Conservation (phyloP, 2,329 filamentous ascomycete genomes). For the Colletotrichum cuscutae region DNA sequence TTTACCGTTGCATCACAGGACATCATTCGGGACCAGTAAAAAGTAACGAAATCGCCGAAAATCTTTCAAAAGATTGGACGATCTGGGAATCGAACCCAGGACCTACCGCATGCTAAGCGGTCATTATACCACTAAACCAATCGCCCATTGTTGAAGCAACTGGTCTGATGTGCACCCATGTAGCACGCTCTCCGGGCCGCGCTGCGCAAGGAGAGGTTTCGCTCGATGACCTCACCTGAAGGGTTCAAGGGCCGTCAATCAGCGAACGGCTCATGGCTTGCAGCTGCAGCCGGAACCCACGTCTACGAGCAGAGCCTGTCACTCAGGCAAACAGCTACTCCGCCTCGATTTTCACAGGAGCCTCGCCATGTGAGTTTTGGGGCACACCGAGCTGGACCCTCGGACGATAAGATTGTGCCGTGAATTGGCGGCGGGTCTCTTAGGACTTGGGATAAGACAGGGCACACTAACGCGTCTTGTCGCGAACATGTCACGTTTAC, state of each 20-base stretch:
- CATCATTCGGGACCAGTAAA: not conserved
- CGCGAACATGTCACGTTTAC: not conserved
- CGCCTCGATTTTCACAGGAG: not conserved
- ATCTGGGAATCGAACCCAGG: conserved; percentile 34
- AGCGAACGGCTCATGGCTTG: too few relatives aligned
- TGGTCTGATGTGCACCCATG: rapidly evolving
- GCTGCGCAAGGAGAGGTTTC: too few relatives aligned
- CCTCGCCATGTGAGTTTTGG: too few relatives aligned
- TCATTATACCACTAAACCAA: conserved; percentile 36
- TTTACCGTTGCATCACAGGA: too few relatives aligned
- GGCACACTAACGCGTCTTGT: conserved; percentile 22
- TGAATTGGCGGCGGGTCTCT: not conserved
- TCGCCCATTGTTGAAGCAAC: not conserved
- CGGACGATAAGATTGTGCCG: too few relatives aligned
- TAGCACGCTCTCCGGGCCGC: rapidly evolving
- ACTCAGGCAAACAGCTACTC: too few relatives aligned
- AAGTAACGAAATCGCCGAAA: too few relatives aligned
- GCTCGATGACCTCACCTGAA: not conserved
- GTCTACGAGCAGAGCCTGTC: not conserved
- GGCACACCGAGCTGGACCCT: too few relatives aligned
- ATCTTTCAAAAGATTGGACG: conserved; percentile 25
- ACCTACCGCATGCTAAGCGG: conserved; percentile 35
- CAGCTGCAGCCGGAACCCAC: not conserved
- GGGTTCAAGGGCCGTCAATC: too few relatives aligned
- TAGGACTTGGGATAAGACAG: not conserved